Evolutionary conservation across 2,329 filamentous ascomycete genomes (phyloP).

Genomic region (Penicillium sp.): DNA sequence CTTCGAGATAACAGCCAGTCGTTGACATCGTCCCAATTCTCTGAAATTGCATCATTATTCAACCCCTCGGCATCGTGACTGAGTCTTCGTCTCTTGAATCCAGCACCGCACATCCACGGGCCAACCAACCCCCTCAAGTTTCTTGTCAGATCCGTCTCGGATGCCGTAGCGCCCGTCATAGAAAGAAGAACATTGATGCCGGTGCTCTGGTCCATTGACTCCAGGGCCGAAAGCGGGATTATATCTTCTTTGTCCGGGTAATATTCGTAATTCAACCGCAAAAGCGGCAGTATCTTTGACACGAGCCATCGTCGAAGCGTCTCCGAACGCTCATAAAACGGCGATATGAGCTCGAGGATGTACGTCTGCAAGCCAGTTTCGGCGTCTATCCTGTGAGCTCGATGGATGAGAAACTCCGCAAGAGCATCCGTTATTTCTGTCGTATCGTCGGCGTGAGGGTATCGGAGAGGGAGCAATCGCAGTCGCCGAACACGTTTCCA

Average conservation of each 20-base stretch:
- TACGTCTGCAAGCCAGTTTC: constrained; percentile 57
- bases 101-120: constrained; percentile 59
- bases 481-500: constrained; percentile 51
- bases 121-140: constrained; percentile 58
- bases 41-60: constrained; percentile 27
- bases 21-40: constrained; percentile 57
- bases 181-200: constrained; percentile 54
- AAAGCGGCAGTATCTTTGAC: constrained; percentile 55
- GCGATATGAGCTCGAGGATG: constrained; percentile 53
- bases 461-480: constrained; percentile 47
- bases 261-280: constrained; percentile 60
- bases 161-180: constrained; percentile 32
- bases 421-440: constrained; percentile 47
- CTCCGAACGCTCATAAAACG: constrained; percentile 53
- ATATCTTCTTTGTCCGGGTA: constrained; percentile 49
- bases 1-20: constrained; percentile 57
- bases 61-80: constrained; percentile 28
- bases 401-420: constrained; percentile 57
- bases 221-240: constrained; percentile 50
- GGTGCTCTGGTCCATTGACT: constrained; percentile 47
- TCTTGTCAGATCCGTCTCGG: constrained; percentile 41
- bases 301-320: constrained; percentile 57
- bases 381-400: constrained; percentile 56
- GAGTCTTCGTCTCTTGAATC: constrained; percentile 52
- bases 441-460: constrained; percentile 41